Conservation (phyloP, 2,329 filamentous ascomycete genomes). For the Ceratocystis variospora region DNA sequence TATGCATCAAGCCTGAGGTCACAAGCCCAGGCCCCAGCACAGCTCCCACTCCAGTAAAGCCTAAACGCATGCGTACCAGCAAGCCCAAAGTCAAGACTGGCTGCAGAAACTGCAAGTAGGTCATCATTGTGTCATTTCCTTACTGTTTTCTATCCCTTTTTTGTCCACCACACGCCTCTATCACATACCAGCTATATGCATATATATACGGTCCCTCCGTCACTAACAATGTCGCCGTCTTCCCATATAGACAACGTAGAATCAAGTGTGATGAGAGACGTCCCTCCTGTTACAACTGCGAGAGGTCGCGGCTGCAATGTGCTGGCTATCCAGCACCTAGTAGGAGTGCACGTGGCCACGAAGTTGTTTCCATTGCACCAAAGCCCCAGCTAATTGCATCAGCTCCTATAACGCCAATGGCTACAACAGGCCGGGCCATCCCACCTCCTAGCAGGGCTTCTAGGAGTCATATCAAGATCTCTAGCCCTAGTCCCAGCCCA, state of each 20-base stretch:
- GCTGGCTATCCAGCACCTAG: constrained; percentile 48
- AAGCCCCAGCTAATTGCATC: constrained; percentile 13
- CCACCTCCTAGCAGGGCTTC: constrained; percentile 1
- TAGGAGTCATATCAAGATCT: not conserved
- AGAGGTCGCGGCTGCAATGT: constrained; percentile 44
- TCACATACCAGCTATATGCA: not conserved
- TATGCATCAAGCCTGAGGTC: too few species aligned
- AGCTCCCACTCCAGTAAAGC: not conserved
- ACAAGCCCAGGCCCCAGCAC: not conserved
- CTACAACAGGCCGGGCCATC: not conserved
- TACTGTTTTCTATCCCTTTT: not conserved
- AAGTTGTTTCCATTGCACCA: constrained; percentile 39
- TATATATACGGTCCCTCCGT: not conserved
- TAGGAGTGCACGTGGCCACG: constrained; percentile 33
- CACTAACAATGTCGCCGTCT: not conserved
- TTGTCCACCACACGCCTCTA: not conserved
- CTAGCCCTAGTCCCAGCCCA: not conserved
- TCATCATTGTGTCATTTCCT: constrained; percentile 19
- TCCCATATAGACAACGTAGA: constrained; percentile 36
- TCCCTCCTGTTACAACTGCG: constrained; percentile 46
- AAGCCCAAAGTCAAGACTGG: constrained; percentile 53
- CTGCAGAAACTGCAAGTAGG: constrained; percentile 55
- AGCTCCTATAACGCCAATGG: not conserved
- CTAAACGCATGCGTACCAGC: constrained; percentile 38
- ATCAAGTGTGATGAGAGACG: constrained; percentile 55